Conservation (phyloP, 2,329 filamentous ascomycete genomes). For the Drechslerella stenobrocha region DNA sequence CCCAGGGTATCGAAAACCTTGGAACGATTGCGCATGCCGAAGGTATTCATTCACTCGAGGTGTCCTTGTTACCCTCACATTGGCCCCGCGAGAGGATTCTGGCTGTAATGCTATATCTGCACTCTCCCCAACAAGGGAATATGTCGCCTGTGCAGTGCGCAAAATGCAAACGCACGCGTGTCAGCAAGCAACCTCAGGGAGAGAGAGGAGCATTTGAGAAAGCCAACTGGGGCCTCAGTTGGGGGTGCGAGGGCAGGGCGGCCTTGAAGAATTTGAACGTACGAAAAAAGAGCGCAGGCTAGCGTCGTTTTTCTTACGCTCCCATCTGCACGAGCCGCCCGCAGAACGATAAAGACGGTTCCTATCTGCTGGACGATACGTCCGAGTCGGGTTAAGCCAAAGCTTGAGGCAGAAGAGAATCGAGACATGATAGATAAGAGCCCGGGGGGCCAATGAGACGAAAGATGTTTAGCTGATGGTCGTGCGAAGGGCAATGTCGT, state of each 20-base stretch:
- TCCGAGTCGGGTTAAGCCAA: slow-evolving; percentile 43
- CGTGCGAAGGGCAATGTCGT: slow-evolving; percentile 40
- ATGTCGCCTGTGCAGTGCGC: slow-evolving; percentile 30
- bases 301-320: slow-evolving; percentile 23
- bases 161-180: slow-evolving; percentile 45
- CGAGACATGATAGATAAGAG: slow-evolving; percentile 45
- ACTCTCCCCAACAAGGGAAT: slow-evolving; percentile 23
- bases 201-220: background rate
- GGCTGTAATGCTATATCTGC: too few relatives aligned
- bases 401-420: slow-evolving; percentile 41
- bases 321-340: slow-evolving; percentile 34
- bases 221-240: background rate
- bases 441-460: slow-evolving; percentile 45
- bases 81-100: background rate
- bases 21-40: slow-evolving; percentile 22
- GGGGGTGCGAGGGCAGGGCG: slow-evolving; percentile 11
- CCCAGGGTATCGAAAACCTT: slow-evolving; percentile 23
- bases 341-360: slow-evolving; percentile 48
- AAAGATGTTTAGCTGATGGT: slow-evolving; percentile 49
- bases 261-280: slow-evolving; percentile 29
- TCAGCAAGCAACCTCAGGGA: slow-evolving; percentile 34
- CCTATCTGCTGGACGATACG: slow-evolving; percentile 38
- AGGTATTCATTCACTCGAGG: background rate
- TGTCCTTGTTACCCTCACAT: background rate
- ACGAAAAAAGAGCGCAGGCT: slow-evolving; percentile 43